Conservation (phyloP, 2,329 filamentous ascomycete species). For the Epichloe typhina region DNA sequence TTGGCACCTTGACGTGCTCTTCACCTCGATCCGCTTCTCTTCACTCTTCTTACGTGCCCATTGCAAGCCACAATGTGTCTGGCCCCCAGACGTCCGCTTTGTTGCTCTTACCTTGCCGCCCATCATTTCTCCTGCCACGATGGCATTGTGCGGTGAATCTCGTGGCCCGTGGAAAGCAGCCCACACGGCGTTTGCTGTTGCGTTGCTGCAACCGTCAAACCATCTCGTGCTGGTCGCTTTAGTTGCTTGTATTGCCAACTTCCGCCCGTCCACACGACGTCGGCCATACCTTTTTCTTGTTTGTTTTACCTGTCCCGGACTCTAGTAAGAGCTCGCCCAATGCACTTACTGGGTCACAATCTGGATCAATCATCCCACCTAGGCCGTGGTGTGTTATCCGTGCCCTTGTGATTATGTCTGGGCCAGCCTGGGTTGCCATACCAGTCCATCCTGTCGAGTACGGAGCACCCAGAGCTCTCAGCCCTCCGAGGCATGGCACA, state of each 20-base stretch:
- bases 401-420: conserved; percentile 3
- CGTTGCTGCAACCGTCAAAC: background rate
- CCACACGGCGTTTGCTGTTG: background rate
- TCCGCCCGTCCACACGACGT: background rate
- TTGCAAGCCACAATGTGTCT: conserved; percentile 1
- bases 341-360: conserved; percentile 1
- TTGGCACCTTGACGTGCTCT: background rate
- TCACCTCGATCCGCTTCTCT: background rate
- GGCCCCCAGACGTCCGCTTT: background rate
- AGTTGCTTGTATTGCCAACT: background rate
- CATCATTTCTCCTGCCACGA: background rate
- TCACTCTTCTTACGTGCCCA: background rate
- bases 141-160: background rate
- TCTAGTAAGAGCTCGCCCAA: background rate
- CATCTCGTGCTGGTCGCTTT: background rate
- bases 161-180: background rate
- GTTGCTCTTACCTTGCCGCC: background rate
- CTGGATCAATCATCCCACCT: conserved; percentile 4
- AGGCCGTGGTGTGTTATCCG: conserved; percentile 3
- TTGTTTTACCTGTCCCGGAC: background rate
- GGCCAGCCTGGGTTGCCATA: background rate
- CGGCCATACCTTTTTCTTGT: background rate
- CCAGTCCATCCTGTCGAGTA: background rate
- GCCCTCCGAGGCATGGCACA: background rate
- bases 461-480: background rate